Evolutionary conservation across 139 green algal genomes (phyloP), one percentile per base, ranked within the genome.

Genomic region (Yamagishiella unicocca): DNA sequence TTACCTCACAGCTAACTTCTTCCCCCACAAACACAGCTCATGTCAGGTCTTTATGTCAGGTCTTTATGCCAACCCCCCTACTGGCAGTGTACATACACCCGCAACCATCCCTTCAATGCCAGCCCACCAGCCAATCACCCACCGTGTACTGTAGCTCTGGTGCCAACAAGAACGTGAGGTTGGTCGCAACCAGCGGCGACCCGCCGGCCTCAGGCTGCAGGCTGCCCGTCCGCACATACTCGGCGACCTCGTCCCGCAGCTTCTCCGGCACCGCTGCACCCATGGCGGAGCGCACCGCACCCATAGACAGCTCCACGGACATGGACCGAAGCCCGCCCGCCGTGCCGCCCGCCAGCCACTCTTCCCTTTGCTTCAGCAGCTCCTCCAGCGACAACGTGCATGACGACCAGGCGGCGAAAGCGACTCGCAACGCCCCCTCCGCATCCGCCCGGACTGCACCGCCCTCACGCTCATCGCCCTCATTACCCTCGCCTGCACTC

Each of bases 131-230:
- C 64, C 64, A 8, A 22, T 43, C 8, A 29, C 64, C 2, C 10
- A 83, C 79, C 58, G 76, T 82, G 85, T 90, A 90, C 77, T 90
- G 85, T 50, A 90, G 85, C 62, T 86, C 76, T 7, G 77, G 75
- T 1, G 46, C 85, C n/a, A 76, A 37, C n/a, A 90, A 64, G 9
- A 90, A 45, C 0, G 85, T 90, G 25, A 50, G 64, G 67, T 90
- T 90, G 1, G 38, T 6, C 40, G 33, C 29, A 58, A n/a, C 10
- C 84, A 77, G 58, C 73, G n/a, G 37, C n/a, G 25, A 21, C 72
- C 27, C 17, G 7, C 45, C 54, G 19, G 10, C 37, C 27, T 46
- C 40, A 0, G 72, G 43, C 27, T 45, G 29, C 61, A 85, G 42
- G 61, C 79, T 73, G 58, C 79, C 79, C 27, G 31, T 62, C 29